These are phyloP conservation scores for Pelargonium nanum DNA, from an alignment of 345 rosid species.

Conservation along the genomic window DNA sequence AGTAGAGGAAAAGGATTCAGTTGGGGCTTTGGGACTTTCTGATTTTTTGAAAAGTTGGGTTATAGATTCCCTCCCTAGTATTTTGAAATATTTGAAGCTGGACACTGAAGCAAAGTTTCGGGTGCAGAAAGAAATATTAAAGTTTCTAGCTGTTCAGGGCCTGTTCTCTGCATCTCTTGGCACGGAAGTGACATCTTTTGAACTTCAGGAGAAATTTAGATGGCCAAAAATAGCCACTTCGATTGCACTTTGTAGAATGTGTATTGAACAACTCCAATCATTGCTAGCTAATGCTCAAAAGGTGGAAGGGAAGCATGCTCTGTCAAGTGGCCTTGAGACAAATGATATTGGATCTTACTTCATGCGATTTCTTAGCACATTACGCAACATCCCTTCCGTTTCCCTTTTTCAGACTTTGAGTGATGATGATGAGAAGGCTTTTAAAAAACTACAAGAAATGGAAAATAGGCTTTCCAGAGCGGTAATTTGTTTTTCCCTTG, in stretches of 20 bases:
- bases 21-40: constrained; percentile 40
- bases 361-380: constrained; percentile 67
- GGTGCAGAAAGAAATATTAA: constrained; percentile 75
- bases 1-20: constrained; percentile 67
- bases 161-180: constrained; percentile 89
- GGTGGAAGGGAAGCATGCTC: constrained; percentile 35
- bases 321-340: constrained; percentile 38
- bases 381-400: constrained; percentile 87
- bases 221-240: constrained; percentile 88
- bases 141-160: constrained; percentile 92
- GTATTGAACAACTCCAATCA: constrained; percentile 84
- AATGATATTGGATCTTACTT: constrained; percentile 75
- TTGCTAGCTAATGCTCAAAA: constrained; percentile 70
- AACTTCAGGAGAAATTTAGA: constrained; percentile 86
- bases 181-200: constrained; percentile 90
- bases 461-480: constrained; percentile 63
- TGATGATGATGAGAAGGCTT: constrained; percentile 66
- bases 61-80: constrained; percentile 72
- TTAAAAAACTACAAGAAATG: constrained; percentile 57
- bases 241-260: constrained; percentile 57
- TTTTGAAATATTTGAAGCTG: constrained; percentile 60
- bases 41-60: constrained; percentile 81
- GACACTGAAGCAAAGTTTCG: constrained; percentile 55
- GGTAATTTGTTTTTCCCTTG: too few species aligned
- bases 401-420: constrained; percentile 69